Evolutionary conservation across 192 early-diverging fungal genomes (phyloP), one percentile per base, ranked within the genome.

Genomic region (Coemansia sp.): DNA sequence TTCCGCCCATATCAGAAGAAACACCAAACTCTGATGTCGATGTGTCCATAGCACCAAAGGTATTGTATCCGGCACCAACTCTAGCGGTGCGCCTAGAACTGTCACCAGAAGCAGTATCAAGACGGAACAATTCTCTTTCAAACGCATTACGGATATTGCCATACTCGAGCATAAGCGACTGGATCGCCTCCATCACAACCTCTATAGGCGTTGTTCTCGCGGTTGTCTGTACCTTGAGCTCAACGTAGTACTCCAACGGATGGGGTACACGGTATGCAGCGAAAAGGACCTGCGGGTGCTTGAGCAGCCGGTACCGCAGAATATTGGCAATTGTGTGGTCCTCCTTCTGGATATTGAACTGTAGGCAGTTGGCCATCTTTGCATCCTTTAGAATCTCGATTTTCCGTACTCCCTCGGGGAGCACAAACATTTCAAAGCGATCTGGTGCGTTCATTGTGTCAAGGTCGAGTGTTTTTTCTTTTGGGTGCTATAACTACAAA

Each of bases 311-410:
- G 94, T 88, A 89, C 77, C 95, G 75, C n/a, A 99, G 85, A 66
- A 96, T 86, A 73, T 97, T 98, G 22, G 90, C 97, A 3, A 99
- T 77, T 17, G 96, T 99, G 71, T 99, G 97, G 83, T 99, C 97
- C 75, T 99, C 97, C 71, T 90, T 90, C 48, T 94, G 86, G 48
- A 99, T 88, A 48, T 86, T 89, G 76, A 98, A 95, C 14, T 90
- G 94, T 3, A 93, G 89, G 48, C 94, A 94, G 71, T 99, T 98
- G 17, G 93, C 91, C 75, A 98, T 90, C 75, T 94, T 94, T 36
- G 93, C 87, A 73, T 98, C 96, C 63, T 87, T 89, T 20, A 85
- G 79, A 71, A 95, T 91, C 12, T 85, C 85, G 61, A 96, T 89
- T 72, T 91, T 91, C 59, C 89, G 86, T 38, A 74, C 87, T 12